Conservation (phyloP, 352 stramenopile species). For the Elongisporangium senticosum region DNA sequence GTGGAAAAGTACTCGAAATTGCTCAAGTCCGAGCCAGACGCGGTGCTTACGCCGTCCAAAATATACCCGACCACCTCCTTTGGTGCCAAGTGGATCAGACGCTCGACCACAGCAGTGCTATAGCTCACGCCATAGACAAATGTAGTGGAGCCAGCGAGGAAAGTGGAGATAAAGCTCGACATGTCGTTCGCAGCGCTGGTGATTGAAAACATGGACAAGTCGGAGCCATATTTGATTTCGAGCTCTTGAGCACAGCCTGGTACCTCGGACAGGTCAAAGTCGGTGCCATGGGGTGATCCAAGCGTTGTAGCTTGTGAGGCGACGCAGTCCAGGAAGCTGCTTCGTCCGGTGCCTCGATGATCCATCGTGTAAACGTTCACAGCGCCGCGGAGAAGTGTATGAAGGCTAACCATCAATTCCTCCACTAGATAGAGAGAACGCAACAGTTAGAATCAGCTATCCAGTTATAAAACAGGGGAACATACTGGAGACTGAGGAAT, state of each 20-base stretch:
- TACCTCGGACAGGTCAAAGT: constrained; percentile 18
- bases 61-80: constrained; percentile 21
- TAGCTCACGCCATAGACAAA: constrained; percentile 33
- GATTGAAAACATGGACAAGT: constrained; percentile 31
- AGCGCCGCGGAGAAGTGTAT: constrained; percentile 6
- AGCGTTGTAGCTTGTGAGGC: constrained; percentile 23
- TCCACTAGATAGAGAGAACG: constrained; percentile 17
- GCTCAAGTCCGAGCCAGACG: constrained; percentile 21
- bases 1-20: constrained; percentile 28
- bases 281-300: constrained; percentile 13
- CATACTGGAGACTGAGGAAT: constrained; percentile 16
- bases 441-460: not conserved
- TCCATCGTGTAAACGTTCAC: constrained; percentile 47
- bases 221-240: constrained; percentile 25
- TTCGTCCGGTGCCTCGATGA: constrained; percentile 45
- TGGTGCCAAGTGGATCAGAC: constrained; percentile 27
- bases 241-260: constrained; percentile 27
- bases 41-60: constrained; percentile 25
- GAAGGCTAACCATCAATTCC: constrained; percentile 11
- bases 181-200: constrained; percentile 38
- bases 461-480: not conserved
- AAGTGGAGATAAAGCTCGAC: constrained; percentile 12
- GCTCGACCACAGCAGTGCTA: constrained; percentile 19
- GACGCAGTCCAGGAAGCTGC: constrained; percentile 29
- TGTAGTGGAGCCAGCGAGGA: constrained; percentile 12